A percentile compares a stretch with the other conserved stretches of the same genome.
Evolutionary conservation across 495 filamentous ascomycete genomes (phyloP).

Genomic region (Aspergillus nanangensis): DNA sequence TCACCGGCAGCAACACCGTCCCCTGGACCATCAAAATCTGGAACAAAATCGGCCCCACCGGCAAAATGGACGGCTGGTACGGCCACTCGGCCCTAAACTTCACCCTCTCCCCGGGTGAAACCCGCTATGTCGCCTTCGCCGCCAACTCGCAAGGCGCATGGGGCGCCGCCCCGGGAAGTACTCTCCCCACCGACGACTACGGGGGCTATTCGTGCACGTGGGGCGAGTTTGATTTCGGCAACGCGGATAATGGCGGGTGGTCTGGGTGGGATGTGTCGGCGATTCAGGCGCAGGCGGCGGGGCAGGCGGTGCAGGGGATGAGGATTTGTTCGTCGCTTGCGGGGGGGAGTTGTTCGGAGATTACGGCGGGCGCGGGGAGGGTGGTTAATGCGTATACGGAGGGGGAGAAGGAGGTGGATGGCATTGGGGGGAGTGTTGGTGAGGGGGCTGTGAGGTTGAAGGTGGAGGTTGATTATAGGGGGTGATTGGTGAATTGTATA

Average conservation of each 20-base stretch:
- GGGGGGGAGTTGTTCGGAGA: conserved; percentile 27
- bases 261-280: conserved; percentile 43
- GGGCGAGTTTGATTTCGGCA: conserved; percentile 42
- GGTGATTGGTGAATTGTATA: neutral
- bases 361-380: conserved; percentile 23
- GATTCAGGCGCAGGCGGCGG: conserved; percentile 37
- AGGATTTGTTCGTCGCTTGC: conserved; percentile 29
- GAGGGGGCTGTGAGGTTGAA: conserved; percentile 28
- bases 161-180: conserved; percentile 31
- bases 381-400: conserved; percentile 31
- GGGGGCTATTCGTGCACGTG: conserved; percentile 41
- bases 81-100: conserved; percentile 39
- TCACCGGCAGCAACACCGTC: conserved; percentile 30
- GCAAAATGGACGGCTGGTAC: conserved; percentile 41
- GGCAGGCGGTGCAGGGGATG: conserved; percentile 32
- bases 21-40: conserved; percentile 44
- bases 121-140: conserved; percentile 44
- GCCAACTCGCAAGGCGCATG: conserved; percentile 40
- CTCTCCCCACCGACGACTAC: conserved; percentile 26
- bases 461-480: conserved; percentile 28
- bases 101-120: conserved; percentile 36
- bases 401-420: conserved; percentile 24
- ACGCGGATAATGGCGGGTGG: conserved; percentile 30
- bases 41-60: conserved; percentile 49
- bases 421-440: conserved; percentile 29